Conservation (phyloP, 768 basidiomycete genomes). For the Lyophyllum semitale region DNA sequence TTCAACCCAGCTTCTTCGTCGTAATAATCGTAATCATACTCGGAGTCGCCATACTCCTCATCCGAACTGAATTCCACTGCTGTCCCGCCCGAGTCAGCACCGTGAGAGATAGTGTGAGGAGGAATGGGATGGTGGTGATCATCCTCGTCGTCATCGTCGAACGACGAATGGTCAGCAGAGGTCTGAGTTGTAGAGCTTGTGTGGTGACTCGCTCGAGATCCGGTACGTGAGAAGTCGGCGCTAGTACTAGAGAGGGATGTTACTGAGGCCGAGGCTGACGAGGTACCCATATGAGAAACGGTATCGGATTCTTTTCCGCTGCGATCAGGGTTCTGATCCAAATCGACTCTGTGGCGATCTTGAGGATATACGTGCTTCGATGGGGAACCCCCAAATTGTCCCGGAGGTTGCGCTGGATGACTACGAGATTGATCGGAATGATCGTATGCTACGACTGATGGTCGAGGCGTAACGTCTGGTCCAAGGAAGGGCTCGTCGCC, state of each 20-base stretch:
- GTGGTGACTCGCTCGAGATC: conserved; percentile 26
- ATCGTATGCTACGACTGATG: conserved; percentile 41
- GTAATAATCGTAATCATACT: conserved; percentile 34
- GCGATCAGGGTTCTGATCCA: conserved; percentile 8
- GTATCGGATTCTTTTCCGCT: conserved; percentile 34
- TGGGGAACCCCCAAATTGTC: conserved; percentile 14
- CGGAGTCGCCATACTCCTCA: conserved; percentile 45
- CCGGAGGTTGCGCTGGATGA: conserved; percentile 32
- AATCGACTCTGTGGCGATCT: conserved; percentile 3
- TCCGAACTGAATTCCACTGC: conserved; percentile 47
- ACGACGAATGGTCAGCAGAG: conserved; percentile 36
- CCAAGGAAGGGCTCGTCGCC: conserved; percentile 35
- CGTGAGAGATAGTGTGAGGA: conserved; percentile 22
- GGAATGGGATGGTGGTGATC: conserved; percentile 35
- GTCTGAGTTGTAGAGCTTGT: conserved; percentile 36
- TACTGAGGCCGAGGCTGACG: conserved; percentile 46
- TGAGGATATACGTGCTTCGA: conserved; percentile 3
- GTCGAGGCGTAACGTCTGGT: conserved; percentile 52
- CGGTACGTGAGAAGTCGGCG: conserved; percentile 31
- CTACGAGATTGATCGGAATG: conserved; percentile 23
- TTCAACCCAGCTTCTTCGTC: conserved; percentile 37
- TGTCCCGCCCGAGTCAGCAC: conserved; percentile 28
- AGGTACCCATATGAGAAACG: conserved; percentile 48
- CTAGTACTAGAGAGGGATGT: conserved; percentile 40
- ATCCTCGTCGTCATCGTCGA: conserved; percentile 37